Base-by-base conservation (phyloP, 805 yeast species). In the Ascoidea asiatica region DNA sequence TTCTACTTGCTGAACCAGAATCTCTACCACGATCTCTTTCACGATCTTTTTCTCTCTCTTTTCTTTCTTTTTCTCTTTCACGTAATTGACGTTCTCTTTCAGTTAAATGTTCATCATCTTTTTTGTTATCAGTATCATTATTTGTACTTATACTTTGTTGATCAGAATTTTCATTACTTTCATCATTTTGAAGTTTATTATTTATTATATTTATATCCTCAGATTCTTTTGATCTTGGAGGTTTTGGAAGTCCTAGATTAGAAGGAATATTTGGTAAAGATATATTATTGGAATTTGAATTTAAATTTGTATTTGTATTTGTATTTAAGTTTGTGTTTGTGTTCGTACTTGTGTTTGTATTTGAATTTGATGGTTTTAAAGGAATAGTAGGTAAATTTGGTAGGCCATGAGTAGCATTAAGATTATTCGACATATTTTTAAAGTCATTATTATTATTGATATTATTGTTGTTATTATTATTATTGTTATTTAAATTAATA, bases 371-470 rank as follows among this genome's bases (percentile, higher is more conserved):
- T 18, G 20, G 45, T 23, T 21, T 50, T 42, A 39, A 44, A 41
- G 54, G 56, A 49, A 51, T 48, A 37, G 43, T 50, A 13, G 60
- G 62, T 47, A 57, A 49, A 38, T 48, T 49, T 5, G 64, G 59
- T 48, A 56, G 46, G 8, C 51, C 53, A n/a, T 55, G 51, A 29
- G 41, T 45, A 35, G 41, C 41, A 45, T 37, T 42, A 44, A 46
- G 33, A 17, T 29, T 13, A 38, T 41, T 41, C 29, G 36, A 35
- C 37, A 13, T 38, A 38, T 40, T 33, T 19, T 7, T 11, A 42
- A 8, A 13, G 43, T n/a, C 23, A 39, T 36, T 41, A 40, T 38
- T 13, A 20, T 41, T 37, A 35, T 41, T 38, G 39, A 15, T 38
- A 40, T 41, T 39, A 17, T 41, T 38, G 33, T 29, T 33, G 21